Percentiles rank a stretch among this genome's conserved stretches.
Evolutionary conservation across 768 basidiomycete species (phyloP).

Genomic region (Agrocybe pediades): DNA sequence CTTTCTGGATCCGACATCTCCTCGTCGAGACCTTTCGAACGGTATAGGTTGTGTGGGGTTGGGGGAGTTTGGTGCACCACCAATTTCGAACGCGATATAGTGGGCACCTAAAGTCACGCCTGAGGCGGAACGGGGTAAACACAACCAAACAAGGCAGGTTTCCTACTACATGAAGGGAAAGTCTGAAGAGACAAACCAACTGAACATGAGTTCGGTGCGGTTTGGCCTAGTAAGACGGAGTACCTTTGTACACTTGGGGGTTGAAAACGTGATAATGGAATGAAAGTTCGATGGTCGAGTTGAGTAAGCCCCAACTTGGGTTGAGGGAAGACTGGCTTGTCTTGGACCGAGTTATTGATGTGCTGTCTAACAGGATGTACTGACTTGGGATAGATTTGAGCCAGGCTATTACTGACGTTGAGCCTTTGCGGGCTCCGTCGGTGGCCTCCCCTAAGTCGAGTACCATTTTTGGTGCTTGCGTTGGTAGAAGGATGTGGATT

Average conservation of each 20-base stretch:
- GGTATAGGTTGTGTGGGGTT: not conserved
- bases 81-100: no score
- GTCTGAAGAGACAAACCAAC: conserved; percentile 15
- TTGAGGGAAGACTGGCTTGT: conserved; percentile 31
- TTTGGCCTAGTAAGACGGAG: conserved; percentile 12
- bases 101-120: conserved; percentile 14
- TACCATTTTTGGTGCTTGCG: conserved; percentile 29
- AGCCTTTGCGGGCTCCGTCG: not conserved
- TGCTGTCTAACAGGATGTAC: conserved; percentile 31
- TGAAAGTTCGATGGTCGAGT: conserved; percentile 6
- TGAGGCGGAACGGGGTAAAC: conserved; percentile 18
- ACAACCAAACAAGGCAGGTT: conserved; percentile 25
- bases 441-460: conserved; percentile 24
- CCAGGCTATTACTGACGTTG: conserved; percentile 19
- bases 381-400: conserved; percentile 32
- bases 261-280: conserved; percentile 6
- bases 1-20: not conserved
- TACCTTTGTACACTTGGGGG: conserved; percentile 10
- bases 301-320: conserved; percentile 21
- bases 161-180: conserved; percentile 31
- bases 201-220: not conserved
- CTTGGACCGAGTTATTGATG: conserved; percentile 36
- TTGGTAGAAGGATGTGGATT: conserved; percentile 36
- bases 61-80: no score
- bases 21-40: not conserved